A percentile compares a stretch with the other conserved stretches of the same genome.
Evolutionary conservation across 83 land plant genomes (phyloP).

Genomic region (Picea abies): DNA sequence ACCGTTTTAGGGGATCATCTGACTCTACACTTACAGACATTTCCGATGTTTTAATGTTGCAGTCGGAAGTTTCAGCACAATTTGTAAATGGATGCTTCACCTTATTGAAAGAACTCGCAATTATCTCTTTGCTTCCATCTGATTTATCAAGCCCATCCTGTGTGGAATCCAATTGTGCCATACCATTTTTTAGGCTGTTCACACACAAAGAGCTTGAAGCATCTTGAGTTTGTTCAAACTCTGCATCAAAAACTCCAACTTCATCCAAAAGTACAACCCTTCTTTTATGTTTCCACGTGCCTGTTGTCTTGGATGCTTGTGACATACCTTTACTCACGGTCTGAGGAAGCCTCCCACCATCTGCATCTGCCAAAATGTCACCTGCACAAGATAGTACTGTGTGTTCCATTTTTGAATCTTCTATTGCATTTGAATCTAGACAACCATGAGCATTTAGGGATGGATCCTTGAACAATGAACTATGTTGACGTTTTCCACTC

Average conservation of each 20-base stretch:
- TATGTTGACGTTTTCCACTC: not conserved
- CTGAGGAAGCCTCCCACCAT: slow-evolving; percentile 13
- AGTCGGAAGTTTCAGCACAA: not conserved
- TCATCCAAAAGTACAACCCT: slow-evolving; percentile 26
- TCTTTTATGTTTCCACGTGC: slow-evolving; percentile 32
- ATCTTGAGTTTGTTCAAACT: not conserved
- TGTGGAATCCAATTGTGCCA: not conserved
- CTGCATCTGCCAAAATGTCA: slow-evolving; percentile 22
- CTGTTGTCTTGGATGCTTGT: slow-evolving; percentile 20
- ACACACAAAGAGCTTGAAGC: not conserved
- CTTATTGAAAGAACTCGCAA: not conserved
- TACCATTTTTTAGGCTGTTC: slow-evolving; percentile 8
- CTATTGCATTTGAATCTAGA: slow-evolving; percentile 19
- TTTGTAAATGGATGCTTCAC: not conserved
- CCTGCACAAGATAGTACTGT: slow-evolving; percentile 6
- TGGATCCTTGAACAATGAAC: not conserved
- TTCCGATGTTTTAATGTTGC: not conserved
- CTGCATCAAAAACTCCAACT: not conserved
- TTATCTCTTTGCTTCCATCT: not conserved
- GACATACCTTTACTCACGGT: not conserved
- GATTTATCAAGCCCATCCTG: not conserved
- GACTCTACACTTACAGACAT: not conserved
- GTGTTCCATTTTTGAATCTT: slow-evolving; percentile 15
- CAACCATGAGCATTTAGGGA: not conserved
- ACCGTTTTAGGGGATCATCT: not conserved